phyloP scores from a whole-genome alignment of 2,329 filamentous ascomycete species.

The Aaosphaeria arxii region DNA sequence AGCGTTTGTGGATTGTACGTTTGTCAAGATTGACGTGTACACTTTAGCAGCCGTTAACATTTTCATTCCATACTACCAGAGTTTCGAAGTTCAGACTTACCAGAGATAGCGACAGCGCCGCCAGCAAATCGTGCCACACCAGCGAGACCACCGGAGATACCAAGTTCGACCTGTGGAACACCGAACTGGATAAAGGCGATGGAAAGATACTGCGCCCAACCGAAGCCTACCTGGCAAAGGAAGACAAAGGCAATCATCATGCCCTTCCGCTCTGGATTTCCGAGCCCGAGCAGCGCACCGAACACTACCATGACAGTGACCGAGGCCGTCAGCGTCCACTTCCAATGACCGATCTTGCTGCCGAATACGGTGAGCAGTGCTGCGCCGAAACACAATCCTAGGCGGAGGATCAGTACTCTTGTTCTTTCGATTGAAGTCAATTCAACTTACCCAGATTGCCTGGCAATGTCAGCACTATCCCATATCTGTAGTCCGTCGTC shows the following conservation, averaged over 20 bases:
- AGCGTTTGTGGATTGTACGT: conserved; percentile 18
- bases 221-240: conserved; percentile 45
- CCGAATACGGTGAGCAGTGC: conserved; percentile 43
- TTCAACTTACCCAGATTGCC: conserved; percentile 40
- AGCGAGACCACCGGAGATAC: conserved; percentile 38
- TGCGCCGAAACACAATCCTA: conserved; percentile 39
- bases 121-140: conserved; percentile 45
- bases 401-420: not conserved
- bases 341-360: conserved; percentile 44
- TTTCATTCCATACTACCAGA: conserved; percentile 9
- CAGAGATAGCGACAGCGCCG: conserved; percentile 41
- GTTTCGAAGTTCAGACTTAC: conserved; percentile 3
- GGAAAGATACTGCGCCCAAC: conserved; percentile 47
- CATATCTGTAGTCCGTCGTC: conserved; percentile 33
- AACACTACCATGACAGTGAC: conserved; percentile 49
- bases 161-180: conserved; percentile 49
- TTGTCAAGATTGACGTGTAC: conserved; percentile 44
- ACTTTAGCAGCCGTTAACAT: conserved; percentile 3
- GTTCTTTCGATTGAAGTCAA: not conserved
- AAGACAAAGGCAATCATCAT: conserved; percentile 50
- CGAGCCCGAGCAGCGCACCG: conserved; percentile 44
- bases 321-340: conserved; percentile 45
- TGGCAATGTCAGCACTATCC: conserved; percentile 40
- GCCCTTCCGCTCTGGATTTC: conserved; percentile 43
- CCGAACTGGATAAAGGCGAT: conserved; percentile 51